Evolutionary conservation across 2,329 filamentous ascomycete species (phyloP).

Genomic region (Neofusicoccum umdonicola): DNA sequence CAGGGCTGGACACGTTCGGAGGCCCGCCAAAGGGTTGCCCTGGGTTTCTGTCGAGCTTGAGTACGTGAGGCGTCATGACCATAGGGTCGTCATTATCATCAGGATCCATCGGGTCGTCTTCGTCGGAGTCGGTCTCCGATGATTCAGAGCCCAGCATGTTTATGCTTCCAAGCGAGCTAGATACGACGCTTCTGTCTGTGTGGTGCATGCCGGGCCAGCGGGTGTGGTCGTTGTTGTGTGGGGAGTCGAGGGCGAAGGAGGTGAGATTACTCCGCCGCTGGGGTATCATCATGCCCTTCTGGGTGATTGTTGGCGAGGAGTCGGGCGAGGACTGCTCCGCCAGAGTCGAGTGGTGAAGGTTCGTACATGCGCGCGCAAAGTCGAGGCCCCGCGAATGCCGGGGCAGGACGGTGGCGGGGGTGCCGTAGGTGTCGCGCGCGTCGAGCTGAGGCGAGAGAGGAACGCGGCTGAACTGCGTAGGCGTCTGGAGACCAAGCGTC

Average conservation of each 20-base stretch:
- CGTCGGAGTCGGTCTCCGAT: conserved; percentile 67
- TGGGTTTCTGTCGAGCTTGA: conserved; percentile 53
- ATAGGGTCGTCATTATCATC: conserved; percentile 65
- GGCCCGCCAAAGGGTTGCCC: conserved; percentile 42
- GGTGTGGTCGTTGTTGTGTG: conserved; percentile 55
- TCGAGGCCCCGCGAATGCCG: conserved; percentile 86
- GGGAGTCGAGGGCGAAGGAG: conserved; percentile 57
- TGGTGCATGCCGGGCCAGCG: conserved; percentile 66
- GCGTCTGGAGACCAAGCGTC: conserved; percentile 39
- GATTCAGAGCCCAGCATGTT: conserved; percentile 78
- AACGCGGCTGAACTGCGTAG: conserved; percentile 53
- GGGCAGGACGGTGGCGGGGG: conserved; percentile 82
- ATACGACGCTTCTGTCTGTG: conserved; percentile 44
- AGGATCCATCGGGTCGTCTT: conserved; percentile 47
- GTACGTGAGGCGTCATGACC: conserved; percentile 76
- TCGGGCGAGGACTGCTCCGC: conserved; percentile 86
- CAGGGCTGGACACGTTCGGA: conserved; percentile 47
- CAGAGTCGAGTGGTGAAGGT: conserved; percentile 90
- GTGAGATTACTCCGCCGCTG: conserved; percentile 48
- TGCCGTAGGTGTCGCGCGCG: conserved; percentile 78
- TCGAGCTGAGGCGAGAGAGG: conserved; percentile 86
- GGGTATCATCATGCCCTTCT: conserved; percentile 62
- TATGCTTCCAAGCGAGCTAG: conserved; percentile 77
- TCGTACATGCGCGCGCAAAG: conserved; percentile 89
- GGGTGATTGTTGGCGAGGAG: conserved; percentile 80